These are phyloP conservation scores for Primulina eburnea DNA, from an alignment of 257 asterid species.

Conservation along the genomic window DNA sequence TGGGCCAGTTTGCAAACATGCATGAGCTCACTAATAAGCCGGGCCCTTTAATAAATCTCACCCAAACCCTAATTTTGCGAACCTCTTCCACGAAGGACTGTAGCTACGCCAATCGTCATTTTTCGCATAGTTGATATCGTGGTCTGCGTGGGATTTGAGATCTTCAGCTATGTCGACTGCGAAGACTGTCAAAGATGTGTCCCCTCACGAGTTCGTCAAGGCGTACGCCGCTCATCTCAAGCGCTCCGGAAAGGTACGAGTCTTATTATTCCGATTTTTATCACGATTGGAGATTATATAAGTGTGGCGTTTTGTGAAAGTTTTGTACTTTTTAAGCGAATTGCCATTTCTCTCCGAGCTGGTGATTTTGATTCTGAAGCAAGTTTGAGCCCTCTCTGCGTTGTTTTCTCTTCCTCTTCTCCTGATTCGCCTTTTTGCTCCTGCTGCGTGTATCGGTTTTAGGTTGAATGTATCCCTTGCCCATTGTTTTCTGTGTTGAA, in stretches of 20 bases:
- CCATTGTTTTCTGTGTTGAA: no score
- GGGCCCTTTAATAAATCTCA: slow-evolving; percentile 19
- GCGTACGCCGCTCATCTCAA: slow-evolving; percentile 81
- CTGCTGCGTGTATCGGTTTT: neutral
- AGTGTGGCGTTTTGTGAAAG: neutral
- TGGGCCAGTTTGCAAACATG: neutral
- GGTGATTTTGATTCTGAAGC: neutral
- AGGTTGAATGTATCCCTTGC: neutral
- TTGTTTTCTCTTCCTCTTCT: neutral
- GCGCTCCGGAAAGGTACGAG: slow-evolving; percentile 93
- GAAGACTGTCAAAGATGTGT: slow-evolving; percentile 75
- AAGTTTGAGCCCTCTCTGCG: neutral
- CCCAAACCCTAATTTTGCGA: slow-evolving; percentile 11
- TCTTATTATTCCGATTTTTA: neutral
- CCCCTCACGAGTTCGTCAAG: slow-evolving; percentile 82
- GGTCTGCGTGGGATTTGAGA: slow-evolving; percentile 27
- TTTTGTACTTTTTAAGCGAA: neutral
- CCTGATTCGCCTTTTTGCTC: neutral
- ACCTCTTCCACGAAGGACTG: slow-evolving; percentile 15
- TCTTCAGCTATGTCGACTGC: slow-evolving; percentile 64
- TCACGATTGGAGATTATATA: no score
- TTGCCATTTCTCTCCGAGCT: neutral
- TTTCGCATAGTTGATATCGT: slow-evolving; percentile 21
- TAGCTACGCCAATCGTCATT: slow-evolving; percentile 8
- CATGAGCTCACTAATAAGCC: slow-evolving; percentile 8